Percentiles rank a stretch among this genome's conserved stretches.
Conservation (phyloP, 1,284 basidiomycete genomes). For the Ganoderma boninense region DNA sequence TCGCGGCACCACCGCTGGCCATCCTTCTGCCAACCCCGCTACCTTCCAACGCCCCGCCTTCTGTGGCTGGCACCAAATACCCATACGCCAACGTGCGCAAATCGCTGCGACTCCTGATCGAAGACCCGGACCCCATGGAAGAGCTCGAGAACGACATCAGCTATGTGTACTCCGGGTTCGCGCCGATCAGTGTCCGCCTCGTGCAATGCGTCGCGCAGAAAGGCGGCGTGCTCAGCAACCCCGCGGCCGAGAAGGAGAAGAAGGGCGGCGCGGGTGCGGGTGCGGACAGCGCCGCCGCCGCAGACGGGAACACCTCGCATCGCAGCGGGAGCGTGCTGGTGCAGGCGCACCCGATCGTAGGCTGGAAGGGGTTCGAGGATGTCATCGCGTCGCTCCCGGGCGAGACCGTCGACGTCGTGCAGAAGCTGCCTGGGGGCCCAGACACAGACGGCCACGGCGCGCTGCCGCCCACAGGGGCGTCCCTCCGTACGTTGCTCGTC, state of each 20-base stretch:
- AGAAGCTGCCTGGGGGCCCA: conserved; percentile 50
- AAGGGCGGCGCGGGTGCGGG: conserved; percentile 31
- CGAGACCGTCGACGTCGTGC: conserved; percentile 83
- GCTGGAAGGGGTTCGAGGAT: conserved; percentile 98
- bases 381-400: conserved; percentile 84
- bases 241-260: conserved; percentile 64
- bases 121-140: conserved; percentile 81
- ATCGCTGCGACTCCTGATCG: conserved; percentile 90
- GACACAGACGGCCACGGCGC: conserved; percentile 37
- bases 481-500: conserved; percentile 51
- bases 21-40: conserved; percentile 71
- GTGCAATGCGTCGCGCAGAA: conserved; percentile 95
- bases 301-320: conserved; percentile 43
- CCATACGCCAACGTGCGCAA: conserved; percentile 82
- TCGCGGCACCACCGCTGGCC: conserved; percentile 77
- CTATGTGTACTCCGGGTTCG: conserved; percentile 97
- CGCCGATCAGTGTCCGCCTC: conserved; percentile 90
- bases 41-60: conserved; percentile 56
- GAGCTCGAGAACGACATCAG: conserved; percentile 93
- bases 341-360: conserved; percentile 88
- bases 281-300: conserved; percentile 32
- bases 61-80: conserved; percentile 59
- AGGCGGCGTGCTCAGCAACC: conserved; percentile 84
- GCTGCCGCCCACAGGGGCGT: conserved; percentile 45
- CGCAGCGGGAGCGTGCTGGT: conserved; percentile 45